Evolutionary conservation across 345 rosid genomes (phyloP).

Genomic region (Angophora floribunda): DNA sequence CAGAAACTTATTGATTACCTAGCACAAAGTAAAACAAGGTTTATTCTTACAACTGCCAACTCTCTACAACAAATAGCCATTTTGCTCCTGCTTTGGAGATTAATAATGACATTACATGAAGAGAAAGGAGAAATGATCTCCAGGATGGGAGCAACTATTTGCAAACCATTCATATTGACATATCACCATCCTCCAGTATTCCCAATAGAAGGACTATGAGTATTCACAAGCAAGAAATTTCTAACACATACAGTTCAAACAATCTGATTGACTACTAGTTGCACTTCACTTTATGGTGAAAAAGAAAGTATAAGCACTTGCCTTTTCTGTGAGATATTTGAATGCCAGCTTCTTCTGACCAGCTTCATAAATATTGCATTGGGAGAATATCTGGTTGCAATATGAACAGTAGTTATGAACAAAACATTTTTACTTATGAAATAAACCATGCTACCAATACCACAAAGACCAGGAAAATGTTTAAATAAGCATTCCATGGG

Average conservation of each 20-base stretch:
- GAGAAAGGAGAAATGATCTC: background rate
- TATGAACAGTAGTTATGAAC: background rate
- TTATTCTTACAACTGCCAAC: background rate
- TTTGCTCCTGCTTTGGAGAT: background rate
- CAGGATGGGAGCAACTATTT: background rate
- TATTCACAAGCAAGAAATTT: background rate
- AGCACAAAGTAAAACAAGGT: background rate
- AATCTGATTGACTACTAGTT: background rate
- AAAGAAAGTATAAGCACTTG: slow-evolving; percentile 1
- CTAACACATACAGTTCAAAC: background rate
- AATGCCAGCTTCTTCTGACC: slow-evolving; percentile 83
- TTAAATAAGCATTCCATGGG: background rate
- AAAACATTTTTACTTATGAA: background rate
- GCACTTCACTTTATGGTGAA: background rate
- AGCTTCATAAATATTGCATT: slow-evolving; percentile 93
- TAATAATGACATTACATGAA: background rate
- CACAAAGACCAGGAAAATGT: background rate
- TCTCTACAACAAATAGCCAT: background rate
- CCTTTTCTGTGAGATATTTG: slow-evolving; percentile 85
- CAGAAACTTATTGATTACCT: background rate
- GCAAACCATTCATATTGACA: background rate
- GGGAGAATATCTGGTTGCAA: slow-evolving; percentile 67
- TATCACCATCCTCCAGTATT: background rate
- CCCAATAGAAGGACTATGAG: background rate
- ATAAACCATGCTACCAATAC: background rate